Evolutionary conservation across 2,329 filamentous ascomycete genomes (phyloP).

Genomic region (Paecilomyces fulvus): DNA sequence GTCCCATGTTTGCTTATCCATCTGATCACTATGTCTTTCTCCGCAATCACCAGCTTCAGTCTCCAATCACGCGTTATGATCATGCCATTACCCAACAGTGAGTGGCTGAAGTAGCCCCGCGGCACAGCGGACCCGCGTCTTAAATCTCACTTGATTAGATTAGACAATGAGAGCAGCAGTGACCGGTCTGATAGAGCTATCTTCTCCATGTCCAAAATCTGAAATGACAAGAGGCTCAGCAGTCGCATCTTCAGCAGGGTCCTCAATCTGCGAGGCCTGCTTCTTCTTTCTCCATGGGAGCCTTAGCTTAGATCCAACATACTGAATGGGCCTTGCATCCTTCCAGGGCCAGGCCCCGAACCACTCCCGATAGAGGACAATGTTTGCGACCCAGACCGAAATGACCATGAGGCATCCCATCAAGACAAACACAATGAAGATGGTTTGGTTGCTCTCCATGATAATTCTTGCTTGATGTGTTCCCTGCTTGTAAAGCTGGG

Average conservation of each 20-base stretch:
- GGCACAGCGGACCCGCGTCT: not conserved
- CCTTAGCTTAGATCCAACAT: not conserved
- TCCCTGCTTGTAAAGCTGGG: not conserved
- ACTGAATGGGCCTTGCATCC: not conserved
- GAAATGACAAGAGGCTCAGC: not conserved
- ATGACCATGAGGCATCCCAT: not conserved
- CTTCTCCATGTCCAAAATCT: not conserved
- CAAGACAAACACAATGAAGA: not conserved
- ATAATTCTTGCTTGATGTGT: not conserved
- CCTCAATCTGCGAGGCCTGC: not conserved
- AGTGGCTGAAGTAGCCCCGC: not conserved
- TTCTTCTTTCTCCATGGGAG: not conserved
- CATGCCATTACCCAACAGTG: not conserved
- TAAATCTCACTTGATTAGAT: not conserved
- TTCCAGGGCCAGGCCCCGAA: not conserved
- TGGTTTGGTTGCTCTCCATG: not conserved
- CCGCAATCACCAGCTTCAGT: not conserved
- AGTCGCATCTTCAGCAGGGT: not conserved
- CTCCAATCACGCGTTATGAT: not conserved
- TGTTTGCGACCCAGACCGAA: not conserved
- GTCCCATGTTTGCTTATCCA: not conserved
- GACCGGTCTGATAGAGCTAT: not conserved
- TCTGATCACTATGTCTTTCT: not conserved
- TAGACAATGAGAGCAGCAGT: not conserved
- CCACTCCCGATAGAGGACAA: not conserved